Conservation (phyloP, 169 alveolate genomes). For the Eimeria brunetti region DNA sequence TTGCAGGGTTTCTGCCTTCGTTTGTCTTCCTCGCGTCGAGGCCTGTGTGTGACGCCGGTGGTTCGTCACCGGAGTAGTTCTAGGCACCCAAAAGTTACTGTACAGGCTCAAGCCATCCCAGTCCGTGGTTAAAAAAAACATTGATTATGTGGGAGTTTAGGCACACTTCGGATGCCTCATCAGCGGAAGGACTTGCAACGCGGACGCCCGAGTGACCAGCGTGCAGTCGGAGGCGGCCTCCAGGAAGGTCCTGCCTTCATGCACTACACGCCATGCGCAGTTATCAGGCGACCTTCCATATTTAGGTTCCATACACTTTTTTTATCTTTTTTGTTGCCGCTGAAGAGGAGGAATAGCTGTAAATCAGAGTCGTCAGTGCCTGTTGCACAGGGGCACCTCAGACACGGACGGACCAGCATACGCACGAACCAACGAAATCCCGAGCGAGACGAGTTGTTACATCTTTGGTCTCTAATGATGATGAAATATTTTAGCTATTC, state of each 20-base stretch:
- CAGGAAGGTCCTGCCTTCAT: background rate
- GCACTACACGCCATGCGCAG: background rate
- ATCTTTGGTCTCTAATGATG: background rate
- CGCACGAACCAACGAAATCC: background rate
- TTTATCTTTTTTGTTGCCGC: background rate
- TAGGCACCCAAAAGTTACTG: background rate
- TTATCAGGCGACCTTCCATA: background rate
- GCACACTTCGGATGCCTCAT: background rate
- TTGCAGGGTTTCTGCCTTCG: no score
- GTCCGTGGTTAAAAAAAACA: background rate
- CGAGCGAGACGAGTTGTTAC: background rate
- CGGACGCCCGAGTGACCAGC: constrained; percentile 13
- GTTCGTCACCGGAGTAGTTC: background rate
- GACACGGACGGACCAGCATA: background rate
- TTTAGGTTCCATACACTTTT: background rate
- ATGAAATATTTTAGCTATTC: background rate
- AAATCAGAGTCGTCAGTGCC: background rate
- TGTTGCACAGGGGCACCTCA: background rate
- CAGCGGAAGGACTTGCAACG: background rate
- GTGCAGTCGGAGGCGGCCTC: constrained; percentile 35
- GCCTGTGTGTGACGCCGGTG: background rate
- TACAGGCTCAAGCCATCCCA: background rate
- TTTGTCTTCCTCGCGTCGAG: no score
- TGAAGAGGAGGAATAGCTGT: background rate
- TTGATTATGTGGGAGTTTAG: background rate